Evolutionary conservation across 495 filamentous ascomycete species (phyloP).

Genomic region (Aspergillus nanangensis): DNA sequence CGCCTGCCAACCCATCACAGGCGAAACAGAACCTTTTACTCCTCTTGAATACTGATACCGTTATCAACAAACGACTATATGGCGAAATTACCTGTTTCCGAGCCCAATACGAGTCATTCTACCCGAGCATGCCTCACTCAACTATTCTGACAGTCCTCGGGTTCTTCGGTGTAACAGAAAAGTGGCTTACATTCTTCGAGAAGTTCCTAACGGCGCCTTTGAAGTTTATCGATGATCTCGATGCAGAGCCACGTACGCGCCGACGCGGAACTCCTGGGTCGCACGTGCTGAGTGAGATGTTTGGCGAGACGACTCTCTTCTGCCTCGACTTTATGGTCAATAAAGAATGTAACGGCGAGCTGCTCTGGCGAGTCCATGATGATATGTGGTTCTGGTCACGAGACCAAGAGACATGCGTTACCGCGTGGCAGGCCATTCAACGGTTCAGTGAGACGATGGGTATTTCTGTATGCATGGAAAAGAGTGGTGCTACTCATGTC

Average conservation of each 20-base stretch:
- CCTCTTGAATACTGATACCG: conserved; percentile 8
- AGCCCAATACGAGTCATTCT: conserved; percentile 6
- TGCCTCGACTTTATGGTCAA: conserved; percentile 14
- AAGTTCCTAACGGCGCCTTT: conserved; percentile 6
- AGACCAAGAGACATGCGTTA: background rate
- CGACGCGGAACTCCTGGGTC: conserved; percentile 7
- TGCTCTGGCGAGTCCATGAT: conserved; percentile 11
- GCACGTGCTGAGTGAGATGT: conserved; percentile 11
- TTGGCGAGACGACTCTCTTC: conserved; percentile 10
- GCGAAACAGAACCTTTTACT: conserved; percentile 12
- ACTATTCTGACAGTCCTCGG: conserved; percentile 5
- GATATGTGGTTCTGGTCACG: conserved; percentile 14
- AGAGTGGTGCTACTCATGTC: conserved; percentile 5
- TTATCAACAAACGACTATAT: conserved; percentile 7
- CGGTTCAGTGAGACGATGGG: conserved; percentile 10
- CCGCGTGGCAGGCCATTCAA: conserved; percentile 7
- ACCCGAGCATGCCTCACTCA: conserved; percentile 5
- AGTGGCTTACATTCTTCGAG: conserved; percentile 9
- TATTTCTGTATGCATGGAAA: background rate
- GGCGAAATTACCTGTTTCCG: conserved; percentile 13
- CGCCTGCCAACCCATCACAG: conserved; percentile 5
- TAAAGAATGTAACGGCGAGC: conserved; percentile 5
- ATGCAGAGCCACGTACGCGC: conserved; percentile 5
- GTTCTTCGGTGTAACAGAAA: conserved; percentile 10
- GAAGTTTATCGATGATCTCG: conserved; percentile 6